phyloP scores from a whole-genome alignment of 352 stramenopile genomes.

The Phytopythium litorale region DNA sequence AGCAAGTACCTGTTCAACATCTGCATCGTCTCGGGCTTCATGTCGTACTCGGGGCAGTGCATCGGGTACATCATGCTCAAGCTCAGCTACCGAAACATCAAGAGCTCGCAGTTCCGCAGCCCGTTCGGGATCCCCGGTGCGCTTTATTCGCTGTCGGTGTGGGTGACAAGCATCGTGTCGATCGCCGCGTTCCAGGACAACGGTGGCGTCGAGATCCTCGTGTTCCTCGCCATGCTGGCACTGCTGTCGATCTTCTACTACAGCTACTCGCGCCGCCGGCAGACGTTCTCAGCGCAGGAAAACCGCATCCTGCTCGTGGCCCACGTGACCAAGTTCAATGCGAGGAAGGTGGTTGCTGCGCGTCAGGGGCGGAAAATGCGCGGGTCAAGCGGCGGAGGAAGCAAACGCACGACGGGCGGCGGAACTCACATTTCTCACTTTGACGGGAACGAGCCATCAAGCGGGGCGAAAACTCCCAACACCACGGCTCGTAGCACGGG shows the following conservation, averaged over 20 bases:
- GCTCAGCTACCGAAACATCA: slow-evolving; percentile 39
- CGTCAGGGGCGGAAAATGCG: slow-evolving; percentile 6
- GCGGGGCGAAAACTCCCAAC: background rate
- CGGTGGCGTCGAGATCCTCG: slow-evolving; percentile 15
- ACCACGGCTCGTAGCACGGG: slow-evolving; percentile 11
- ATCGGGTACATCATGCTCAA: slow-evolving; percentile 41
- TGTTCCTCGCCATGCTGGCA: slow-evolving; percentile 15
- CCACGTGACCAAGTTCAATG: slow-evolving; percentile 41
- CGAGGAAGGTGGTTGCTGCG: slow-evolving; percentile 7
- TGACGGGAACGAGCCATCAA: slow-evolving; percentile 7
- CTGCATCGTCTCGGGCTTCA: slow-evolving; percentile 30
- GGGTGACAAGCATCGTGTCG: slow-evolving; percentile 22
- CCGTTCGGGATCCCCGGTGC: slow-evolving; percentile 30
- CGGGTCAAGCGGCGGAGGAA: slow-evolving; percentile 4
- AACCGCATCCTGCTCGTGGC: slow-evolving; percentile 38
- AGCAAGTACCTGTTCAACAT: slow-evolving; percentile 27
- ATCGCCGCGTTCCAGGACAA: slow-evolving; percentile 27
- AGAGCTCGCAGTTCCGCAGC: slow-evolving; percentile 34
- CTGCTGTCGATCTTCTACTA: slow-evolving; percentile 33
- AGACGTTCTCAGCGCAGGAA: slow-evolving; percentile 38
- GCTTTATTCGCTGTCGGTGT: slow-evolving; percentile 26
- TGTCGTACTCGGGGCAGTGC: slow-evolving; percentile 38
- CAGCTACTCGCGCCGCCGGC: slow-evolving; percentile 25
- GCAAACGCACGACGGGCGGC: slow-evolving; percentile 2
- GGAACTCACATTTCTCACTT: slow-evolving; percentile 6